phyloP scores from a whole-genome alignment of 257 asterid genomes.

The Scutellaria baicalensis region DNA sequence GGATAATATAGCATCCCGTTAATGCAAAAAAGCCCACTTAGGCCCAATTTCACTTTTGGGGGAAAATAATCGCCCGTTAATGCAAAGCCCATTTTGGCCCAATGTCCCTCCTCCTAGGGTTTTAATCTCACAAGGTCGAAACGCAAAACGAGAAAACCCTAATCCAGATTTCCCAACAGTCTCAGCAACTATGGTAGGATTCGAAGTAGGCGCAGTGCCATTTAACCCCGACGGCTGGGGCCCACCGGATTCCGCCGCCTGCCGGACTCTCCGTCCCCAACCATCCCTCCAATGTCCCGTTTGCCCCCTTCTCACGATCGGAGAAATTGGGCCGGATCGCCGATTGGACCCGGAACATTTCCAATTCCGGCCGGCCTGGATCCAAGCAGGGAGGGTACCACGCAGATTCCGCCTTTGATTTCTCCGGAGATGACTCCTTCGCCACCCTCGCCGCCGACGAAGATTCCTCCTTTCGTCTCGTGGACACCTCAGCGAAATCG shows the following conservation, averaged over 20 bases:
- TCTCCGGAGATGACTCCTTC: slow-evolving; percentile 90
- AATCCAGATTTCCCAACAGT: too few species aligned
- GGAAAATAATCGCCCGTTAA: too few species aligned
- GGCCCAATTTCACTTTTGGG: too few species aligned
- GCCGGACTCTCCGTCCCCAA: slow-evolving; percentile 29
- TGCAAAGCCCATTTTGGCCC: too few species aligned
- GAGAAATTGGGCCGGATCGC: slow-evolving; percentile 90
- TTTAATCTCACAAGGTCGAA: too few species aligned
- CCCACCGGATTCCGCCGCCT: slow-evolving; percentile 61
- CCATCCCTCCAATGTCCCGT: slow-evolving; percentile 71
- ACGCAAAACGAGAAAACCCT: too few species aligned
- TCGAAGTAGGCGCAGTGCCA: slow-evolving; percentile 73
- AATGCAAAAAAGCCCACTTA: too few species aligned
- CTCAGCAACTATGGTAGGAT: slow-evolving; percentile 45
- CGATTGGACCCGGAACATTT: slow-evolving; percentile 68
- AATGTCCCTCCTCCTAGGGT: too few species aligned
- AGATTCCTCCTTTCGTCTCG: slow-evolving; percentile 84
- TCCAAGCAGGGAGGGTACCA: slow-evolving; percentile 49
- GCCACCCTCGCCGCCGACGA: slow-evolving; percentile 78
- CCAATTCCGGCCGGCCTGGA: slow-evolving; percentile 52
- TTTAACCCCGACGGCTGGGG: slow-evolving; percentile 97
- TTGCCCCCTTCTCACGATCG: slow-evolving; percentile 97
- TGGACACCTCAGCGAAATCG: slow-evolving; percentile 76
- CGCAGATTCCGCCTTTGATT: slow-evolving; percentile 82
- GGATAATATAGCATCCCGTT: too few species aligned